Evolutionary conservation across 768 basidiomycete genomes (phyloP), one percentile per base, ranked within the genome.

Genomic region (Piloderma croceum): DNA sequence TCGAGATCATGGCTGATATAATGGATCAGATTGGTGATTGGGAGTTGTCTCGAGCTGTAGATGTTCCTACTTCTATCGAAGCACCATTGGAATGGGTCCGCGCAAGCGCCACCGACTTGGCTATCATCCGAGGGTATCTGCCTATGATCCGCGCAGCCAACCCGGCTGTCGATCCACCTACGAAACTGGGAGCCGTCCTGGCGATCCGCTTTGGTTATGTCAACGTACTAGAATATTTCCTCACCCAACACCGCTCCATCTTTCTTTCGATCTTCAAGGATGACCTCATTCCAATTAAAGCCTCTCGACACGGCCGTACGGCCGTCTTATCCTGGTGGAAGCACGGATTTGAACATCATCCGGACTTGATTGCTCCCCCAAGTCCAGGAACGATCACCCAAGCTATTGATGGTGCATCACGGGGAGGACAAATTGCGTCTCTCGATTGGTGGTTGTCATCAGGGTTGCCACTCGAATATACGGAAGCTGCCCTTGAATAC

Each of bases 261-360:
- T 90, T 90, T 59, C 61, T 76, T 19, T 72, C 72, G 13, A 64
- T 79, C 38, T 86, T 81, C 61, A 71, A 74, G 47, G 69, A 73
- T 55, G 78, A 79, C 58, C 64, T 84, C 36, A 80, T 92, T 36
- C 88, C 85, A 13, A 79, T 81, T 39, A 80, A 79, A 42, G 90
- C 90, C 7, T 84, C 85, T 20, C 71, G 75, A 29, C 74, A 90
- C 56, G 86, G 89, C 9, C 76, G 89, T 12, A 73, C 69, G 3
- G 59, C 69, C 12, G 79, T 91, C 5, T 76, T 93, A 31, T 73
- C 78, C 4, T 92, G 90, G 90, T 91, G 88, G 80, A 79, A 81
- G 49, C 71, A 78, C 45, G 74, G 70, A 24, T 68, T 72, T 38
- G 74, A 81, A 36, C 70, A 76, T 27, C 73, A 82, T 51, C 70